Evolutionary conservation across 106 monocot species (phyloP), one percentile per base, ranked within the genome.

Genomic region (Xerophyta viscosa): DNA sequence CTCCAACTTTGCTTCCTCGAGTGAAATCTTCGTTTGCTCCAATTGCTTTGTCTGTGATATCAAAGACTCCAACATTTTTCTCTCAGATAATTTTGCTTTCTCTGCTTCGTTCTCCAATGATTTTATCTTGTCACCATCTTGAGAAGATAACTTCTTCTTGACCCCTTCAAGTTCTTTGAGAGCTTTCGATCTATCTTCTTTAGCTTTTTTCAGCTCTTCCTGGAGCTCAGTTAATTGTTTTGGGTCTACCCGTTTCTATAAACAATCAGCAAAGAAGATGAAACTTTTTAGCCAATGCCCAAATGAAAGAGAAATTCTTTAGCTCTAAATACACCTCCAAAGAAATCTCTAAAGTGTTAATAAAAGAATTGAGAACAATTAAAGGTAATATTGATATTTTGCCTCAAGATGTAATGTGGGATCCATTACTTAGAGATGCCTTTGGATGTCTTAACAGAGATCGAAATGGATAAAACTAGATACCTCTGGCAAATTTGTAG

Each of bases 1-100:
- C 80, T 80, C 84, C 6, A 90, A 61, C 64, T 90, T 90, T 13
- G 80, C 76, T 57, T 90, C 89, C 41, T 90, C 89, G 0, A 90
- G 70, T 29, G 76, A 80, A 9, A 90, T 77, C 74, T 77, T 90
- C 3, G 89, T 71, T 45, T 77, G 64, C 68, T 84, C 84, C 29
- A 90, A 67, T 44, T 71, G 69, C 36, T 90, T 84, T 0, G 84
- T 90, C 50, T 84, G 84, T 15, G 64, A 77, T 22, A 71, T 52
- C 26, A 90, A 50, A 0, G 84, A 90, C 33, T 90, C 89, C 13
- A 90, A 64, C 80, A 80, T 80, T 44, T 84, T 90, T 12, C 69
- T 64, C 57, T 90, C 89, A 7, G 89, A 84, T 17, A 80, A 70
- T 61, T 82, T 88, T 7, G 84, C 75, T 36, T 70, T 81, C 52